Evolutionary conservation across 2,329 filamentous ascomycete genomes (phyloP).

Genomic region (Diplodia intermedia): DNA sequence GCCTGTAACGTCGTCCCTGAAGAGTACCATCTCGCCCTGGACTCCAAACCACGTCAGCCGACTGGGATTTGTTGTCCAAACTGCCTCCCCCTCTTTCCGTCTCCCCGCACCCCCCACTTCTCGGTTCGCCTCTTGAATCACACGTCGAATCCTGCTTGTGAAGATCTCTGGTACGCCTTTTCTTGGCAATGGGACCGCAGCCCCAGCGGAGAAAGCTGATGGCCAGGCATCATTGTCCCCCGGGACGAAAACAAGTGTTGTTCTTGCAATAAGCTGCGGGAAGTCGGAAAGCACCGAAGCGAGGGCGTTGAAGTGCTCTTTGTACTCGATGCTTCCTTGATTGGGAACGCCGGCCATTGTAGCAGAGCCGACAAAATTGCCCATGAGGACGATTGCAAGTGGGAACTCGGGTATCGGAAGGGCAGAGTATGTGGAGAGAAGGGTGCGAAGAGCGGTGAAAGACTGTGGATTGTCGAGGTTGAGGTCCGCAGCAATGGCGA

Average conservation of each 20-base stretch:
- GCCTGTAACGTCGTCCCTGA: constrained; percentile 84
- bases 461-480: constrained; percentile 83
- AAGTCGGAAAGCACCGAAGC: constrained; percentile 85
- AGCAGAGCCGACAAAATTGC: constrained; percentile 75
- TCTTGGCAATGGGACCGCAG: constrained; percentile 72
- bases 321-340: constrained; percentile 90
- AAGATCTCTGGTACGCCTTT: constrained; percentile 85
- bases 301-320: constrained; percentile 91
- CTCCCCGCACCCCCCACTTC: constrained; percentile 63
- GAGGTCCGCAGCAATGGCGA: constrained; percentile 51
- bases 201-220: constrained; percentile 80
- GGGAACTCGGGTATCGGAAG: constrained; percentile 71
- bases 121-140: constrained; percentile 78
- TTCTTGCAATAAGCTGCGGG: constrained; percentile 75
- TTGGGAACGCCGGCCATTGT: constrained; percentile 68
- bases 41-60: constrained; percentile 86
- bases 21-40: constrained; percentile 83
- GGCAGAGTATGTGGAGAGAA: constrained; percentile 74
- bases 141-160: constrained; percentile 82
- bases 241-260: constrained; percentile 90
- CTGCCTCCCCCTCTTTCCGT: constrained; percentile 69
- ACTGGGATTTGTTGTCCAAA: constrained; percentile 90
- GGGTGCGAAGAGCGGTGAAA: constrained; percentile 78
- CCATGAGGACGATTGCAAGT: constrained; percentile 80
- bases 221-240: constrained; percentile 98